These are phyloP conservation scores for Agroathelia rolfsii DNA, from an alignment of 1,284 basidiomycete species.

Conservation along the genomic window DNA sequence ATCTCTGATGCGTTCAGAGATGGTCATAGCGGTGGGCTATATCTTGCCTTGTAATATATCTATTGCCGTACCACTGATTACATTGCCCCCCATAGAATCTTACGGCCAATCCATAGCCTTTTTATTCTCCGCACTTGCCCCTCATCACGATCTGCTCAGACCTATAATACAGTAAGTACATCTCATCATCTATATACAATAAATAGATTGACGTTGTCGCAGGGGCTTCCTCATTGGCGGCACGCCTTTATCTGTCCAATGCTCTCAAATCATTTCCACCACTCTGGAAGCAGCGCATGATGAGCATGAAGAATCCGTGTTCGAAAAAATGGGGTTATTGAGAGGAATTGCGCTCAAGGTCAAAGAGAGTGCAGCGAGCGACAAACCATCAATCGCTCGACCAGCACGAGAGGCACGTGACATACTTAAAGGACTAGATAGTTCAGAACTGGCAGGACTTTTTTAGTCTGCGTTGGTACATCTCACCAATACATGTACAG, in stretches of 20 bases:
- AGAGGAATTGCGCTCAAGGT: constrained; percentile 68
- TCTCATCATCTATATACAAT: constrained; percentile 1
- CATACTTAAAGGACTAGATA: constrained; percentile 41
- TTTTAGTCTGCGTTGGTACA: too few relatives aligned
- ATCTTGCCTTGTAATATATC: constrained; percentile 2
- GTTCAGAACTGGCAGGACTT: constrained; percentile 14
- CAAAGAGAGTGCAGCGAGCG: constrained; percentile 58
- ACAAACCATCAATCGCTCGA: constrained; percentile 67
- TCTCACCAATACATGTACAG: too few relatives aligned
- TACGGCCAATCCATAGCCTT: constrained; percentile 64
- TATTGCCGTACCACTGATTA: constrained; percentile 6
- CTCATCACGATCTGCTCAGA: constrained; percentile 55
- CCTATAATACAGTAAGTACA: constrained; percentile 58
- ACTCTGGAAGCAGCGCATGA: constrained; percentile 44
- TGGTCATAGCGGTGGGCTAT: constrained; percentile 50
- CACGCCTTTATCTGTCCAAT: constrained; percentile 52
- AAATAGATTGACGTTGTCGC: constrained; percentile 15
- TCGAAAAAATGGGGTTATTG: constrained; percentile 56
- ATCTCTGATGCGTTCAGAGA: constrained; percentile 75
- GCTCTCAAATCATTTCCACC: constrained; percentile 58
- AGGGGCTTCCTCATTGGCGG: constrained; percentile 51
- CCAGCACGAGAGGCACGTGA: constrained; percentile 84
- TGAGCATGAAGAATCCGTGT: constrained; percentile 34
- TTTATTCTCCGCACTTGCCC: constrained; percentile 60
- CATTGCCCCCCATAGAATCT: constrained; percentile 37